Evolutionary conservation across 805 yeast genomes (phyloP).

Genomic region (Yamadazyma sp.): DNA sequence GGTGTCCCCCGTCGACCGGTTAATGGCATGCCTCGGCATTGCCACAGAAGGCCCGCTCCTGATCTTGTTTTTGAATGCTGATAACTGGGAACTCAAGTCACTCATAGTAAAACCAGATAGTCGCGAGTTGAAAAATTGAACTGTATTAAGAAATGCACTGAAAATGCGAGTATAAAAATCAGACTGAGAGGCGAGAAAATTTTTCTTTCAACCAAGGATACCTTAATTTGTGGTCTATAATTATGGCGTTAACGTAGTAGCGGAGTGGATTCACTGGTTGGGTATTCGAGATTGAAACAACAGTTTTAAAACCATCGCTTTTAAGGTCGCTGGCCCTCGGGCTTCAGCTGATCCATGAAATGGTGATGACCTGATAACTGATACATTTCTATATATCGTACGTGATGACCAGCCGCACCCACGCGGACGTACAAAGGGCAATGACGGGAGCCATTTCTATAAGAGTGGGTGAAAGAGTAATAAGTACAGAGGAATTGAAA

Average conservation of each 20-base stretch:
- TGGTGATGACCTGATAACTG: slow-evolving; percentile 94
- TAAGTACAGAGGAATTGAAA: too few relatives aligned
- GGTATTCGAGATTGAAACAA: slow-evolving; percentile 19
- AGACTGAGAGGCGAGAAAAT: slow-evolving; percentile 2
- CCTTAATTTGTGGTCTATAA: slow-evolving; percentile 9
- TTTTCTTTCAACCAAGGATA: slow-evolving; percentile 8
- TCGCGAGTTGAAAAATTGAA: slow-evolving; percentile 2
- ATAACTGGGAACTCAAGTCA: slow-evolving; percentile 44
- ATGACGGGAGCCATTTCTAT: too few relatives aligned
- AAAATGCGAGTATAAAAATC: slow-evolving; percentile 2
- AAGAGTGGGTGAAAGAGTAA: too few relatives aligned
- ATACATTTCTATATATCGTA: slow-evolving; percentile 61
- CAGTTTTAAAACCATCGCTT: slow-evolving; percentile 99
- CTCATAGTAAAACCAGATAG: slow-evolving; percentile 24
- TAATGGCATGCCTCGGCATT: slow-evolving; percentile 27
- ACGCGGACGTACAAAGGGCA: too few relatives aligned
- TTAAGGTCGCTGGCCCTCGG: slow-evolving; percentile 79
- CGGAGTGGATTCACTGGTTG: slow-evolving; percentile 20
- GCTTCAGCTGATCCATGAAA: slow-evolving; percentile 76
- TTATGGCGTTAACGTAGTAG: slow-evolving; percentile 13
- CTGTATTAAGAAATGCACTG: too few relatives aligned
- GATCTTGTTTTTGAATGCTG: slow-evolving; percentile 47
- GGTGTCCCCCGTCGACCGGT: slow-evolving; percentile 17
- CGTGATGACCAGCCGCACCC: too few relatives aligned
- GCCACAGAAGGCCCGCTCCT: slow-evolving; percentile 45